Evolutionary conservation across 306 rosid genomes (phyloP).

Genomic region (Dalbergia oliveri): DNA sequence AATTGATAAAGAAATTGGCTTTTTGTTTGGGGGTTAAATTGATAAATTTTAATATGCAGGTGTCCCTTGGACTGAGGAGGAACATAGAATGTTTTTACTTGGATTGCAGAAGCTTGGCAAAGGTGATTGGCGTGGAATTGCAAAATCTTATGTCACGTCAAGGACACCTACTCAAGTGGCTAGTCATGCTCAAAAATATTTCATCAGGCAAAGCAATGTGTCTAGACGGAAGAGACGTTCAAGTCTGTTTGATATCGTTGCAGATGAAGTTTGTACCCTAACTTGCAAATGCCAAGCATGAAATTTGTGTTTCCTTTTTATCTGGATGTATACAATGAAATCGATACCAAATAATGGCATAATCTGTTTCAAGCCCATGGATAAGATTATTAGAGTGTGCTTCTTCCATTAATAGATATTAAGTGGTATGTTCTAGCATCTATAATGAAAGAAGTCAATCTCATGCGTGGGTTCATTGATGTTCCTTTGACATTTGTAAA

Average conservation of each 20-base stretch:
- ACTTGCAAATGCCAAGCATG: constrained; percentile 35
- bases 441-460: not conserved
- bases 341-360: constrained; percentile 10
- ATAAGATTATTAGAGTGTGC: constrained; percentile 41
- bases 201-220: constrained; percentile 91
- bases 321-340: constrained; percentile 9
- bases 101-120: constrained; percentile 98
- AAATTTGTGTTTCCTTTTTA: constrained; percentile 25
- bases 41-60: constrained; percentile 61
- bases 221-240: constrained; percentile 96
- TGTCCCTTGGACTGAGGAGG: constrained; percentile 98
- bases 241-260: constrained; percentile 90
- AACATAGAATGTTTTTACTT: constrained; percentile 95
- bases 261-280: constrained; percentile 84
- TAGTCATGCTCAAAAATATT: constrained; percentile 98
- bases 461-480: not conserved
- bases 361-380: constrained; percentile 17
- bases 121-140: constrained; percentile 99
- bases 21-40: not conserved
- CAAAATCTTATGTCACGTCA: constrained; percentile 86
- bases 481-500: constrained; percentile 20
- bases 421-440: constrained; percentile 8
- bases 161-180: constrained; percentile 99
- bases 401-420: constrained; percentile 30
- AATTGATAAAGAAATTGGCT: not conserved